These are phyloP conservation scores for Sporothrix euskadiensis DNA, from an alignment of 2,329 filamentous ascomycete genomes.

Conservation along the genomic window DNA sequence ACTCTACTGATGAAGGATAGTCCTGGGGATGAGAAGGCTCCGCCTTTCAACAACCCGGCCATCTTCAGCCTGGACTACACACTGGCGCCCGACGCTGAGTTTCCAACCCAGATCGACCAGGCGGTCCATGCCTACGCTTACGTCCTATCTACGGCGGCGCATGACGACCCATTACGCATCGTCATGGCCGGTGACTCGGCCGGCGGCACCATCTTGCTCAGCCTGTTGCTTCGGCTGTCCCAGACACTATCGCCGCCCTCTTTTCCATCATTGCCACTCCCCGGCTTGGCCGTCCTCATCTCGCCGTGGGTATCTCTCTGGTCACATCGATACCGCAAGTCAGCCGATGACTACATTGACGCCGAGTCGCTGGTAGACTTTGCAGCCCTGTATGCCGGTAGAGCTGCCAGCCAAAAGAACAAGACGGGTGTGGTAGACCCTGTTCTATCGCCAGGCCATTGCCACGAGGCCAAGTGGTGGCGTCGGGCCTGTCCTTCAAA, in stretches of 20 bases:
- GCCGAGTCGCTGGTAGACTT: slow-evolving; percentile 66
- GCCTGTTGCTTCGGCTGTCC: neutral
- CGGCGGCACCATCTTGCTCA: neutral
- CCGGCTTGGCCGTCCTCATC: slow-evolving; percentile 68
- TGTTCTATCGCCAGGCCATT: slow-evolving; percentile 3
- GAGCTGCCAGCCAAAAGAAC: slow-evolving; percentile 52
- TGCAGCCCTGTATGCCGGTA: slow-evolving; percentile 69
- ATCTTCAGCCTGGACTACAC: slow-evolving; percentile 18
- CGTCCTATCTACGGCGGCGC: slow-evolving; percentile 56
- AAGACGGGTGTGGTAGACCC: neutral
- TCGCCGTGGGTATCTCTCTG: slow-evolving; percentile 79
- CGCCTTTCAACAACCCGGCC: neutral
- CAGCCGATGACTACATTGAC: slow-evolving; percentile 73
- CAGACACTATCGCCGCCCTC: neutral
- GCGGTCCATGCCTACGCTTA: slow-evolving; percentile 70
- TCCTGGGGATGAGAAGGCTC: slow-evolving; percentile 44
- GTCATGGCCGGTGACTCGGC: slow-evolving; percentile 1
- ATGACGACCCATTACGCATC: slow-evolving; percentile 47
- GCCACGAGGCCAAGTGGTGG: slow-evolving; percentile 1
- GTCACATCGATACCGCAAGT: slow-evolving; percentile 66
- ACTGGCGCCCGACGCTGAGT: slow-evolving; percentile 48
- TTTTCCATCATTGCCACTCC: slow-evolving; percentile 46
- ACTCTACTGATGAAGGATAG: slow-evolving; percentile 55
- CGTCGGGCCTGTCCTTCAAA: slow-evolving; percentile 62
- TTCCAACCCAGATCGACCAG: slow-evolving; percentile 72